Base-by-base conservation (phyloP, 805 yeast species). In the Ogataea pilisensis region DNA sequence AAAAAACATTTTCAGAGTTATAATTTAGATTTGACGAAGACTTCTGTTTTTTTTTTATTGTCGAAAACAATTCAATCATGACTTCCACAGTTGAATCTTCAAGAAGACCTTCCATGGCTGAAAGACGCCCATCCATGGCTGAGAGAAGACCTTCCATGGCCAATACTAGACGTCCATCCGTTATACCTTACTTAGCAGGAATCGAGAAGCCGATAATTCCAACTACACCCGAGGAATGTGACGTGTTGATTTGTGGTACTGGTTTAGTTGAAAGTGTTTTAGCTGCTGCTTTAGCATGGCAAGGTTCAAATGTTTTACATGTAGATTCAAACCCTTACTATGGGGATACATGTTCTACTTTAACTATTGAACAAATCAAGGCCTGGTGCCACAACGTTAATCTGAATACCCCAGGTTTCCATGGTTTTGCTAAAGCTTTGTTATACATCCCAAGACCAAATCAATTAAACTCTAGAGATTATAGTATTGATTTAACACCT, bases 221-320 rank as follows among this genome's bases (percentile, higher is more conserved):
- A 16, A 68, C 68, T 17, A 73, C 78, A 27, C 80, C 93, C 6
- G 86, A 82, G 22, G 67, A 81, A 46, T 86, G 88, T 51, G 99
- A 93, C 58, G 95, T 93, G 12, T 71, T 93, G 24, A 85, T 93
- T 41, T 78, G 85, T 48, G 99, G 99, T 28, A 91, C 99, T 0
- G 98, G 98, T 3, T 70, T 93, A 31, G 82, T 81, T 2, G 96
- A 93, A 61, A 78, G 88, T 50, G 80, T 93, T 11, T 64, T 89
- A 36, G 96, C 98, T 0, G 95, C 97, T 11, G 91, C 97, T 0
- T 70, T 93, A 35, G 84, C 97, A 11, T 93, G 99, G 98, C 96
- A 88, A 54, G 99, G 99, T n/a, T 80, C 93, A n/a, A 80, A 75
- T 49, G 97, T 93, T 8, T 68, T 93, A 33, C 99, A 93, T 58